These are phyloP conservation scores for Quercus tomentella DNA, from an alignment of 331 rosid species.

Conservation along the genomic window DNA sequence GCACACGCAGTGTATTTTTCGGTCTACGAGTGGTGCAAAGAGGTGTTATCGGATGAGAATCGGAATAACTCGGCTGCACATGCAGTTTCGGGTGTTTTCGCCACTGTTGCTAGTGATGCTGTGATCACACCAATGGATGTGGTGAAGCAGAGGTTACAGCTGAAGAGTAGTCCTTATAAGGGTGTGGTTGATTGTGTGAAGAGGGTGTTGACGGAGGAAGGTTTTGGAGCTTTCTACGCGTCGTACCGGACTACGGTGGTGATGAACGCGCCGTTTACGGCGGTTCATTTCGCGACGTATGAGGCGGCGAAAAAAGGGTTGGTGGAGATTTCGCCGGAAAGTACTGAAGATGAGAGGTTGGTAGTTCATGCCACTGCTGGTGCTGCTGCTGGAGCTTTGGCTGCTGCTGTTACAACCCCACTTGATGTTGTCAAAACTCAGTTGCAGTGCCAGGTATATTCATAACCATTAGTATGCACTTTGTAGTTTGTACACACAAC, in stretches of 20 bases:
- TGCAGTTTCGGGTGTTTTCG: constrained; percentile 80
- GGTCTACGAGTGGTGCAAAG: constrained; percentile 62
- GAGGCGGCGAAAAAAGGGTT: constrained; percentile 73
- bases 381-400: constrained; percentile 88
- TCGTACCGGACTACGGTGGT: constrained; percentile 51
- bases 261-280: constrained; percentile 96
- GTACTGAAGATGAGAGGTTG: constrained; percentile 61
- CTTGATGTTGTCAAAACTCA: constrained; percentile 97
- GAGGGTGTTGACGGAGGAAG: constrained; percentile 45
- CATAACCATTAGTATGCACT: no score
- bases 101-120: constrained; percentile 66
- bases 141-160: constrained; percentile 59
- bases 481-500: no score
- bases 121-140: constrained; percentile 56
- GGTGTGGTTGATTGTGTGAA: constrained; percentile 44
- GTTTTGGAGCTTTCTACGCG: constrained; percentile 46
- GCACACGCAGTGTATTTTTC: constrained; percentile 96
- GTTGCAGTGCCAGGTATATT: constrained; percentile 86
- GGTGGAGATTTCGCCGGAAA: constrained; percentile 64
- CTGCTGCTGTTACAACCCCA: constrained; percentile 80
- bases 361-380: constrained; percentile 95
- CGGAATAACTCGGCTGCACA: constrained; percentile 62
- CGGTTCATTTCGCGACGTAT: constrained; percentile 80
- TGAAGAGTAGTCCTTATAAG: constrained; percentile 43
- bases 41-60: constrained; percentile 54